phyloP scores from a whole-genome alignment of 768 basidiomycete species.

The Phylloporus rhodoxanthus region DNA sequence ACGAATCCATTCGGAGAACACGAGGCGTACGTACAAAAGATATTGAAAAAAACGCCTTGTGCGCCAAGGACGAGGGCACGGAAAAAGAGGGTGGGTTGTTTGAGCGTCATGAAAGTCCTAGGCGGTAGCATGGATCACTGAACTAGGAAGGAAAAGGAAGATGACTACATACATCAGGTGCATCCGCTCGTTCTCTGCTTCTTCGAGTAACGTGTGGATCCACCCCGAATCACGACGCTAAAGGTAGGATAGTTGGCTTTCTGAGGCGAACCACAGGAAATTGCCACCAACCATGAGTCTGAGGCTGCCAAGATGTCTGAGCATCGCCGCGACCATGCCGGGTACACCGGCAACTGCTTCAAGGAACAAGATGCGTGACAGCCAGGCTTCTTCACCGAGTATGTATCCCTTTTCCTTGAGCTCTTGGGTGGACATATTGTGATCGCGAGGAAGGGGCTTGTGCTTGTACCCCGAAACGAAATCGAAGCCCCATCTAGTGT shows the following conservation, averaged over 20 bases:
- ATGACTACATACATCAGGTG: slow-evolving; percentile 62
- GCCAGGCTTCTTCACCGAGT: slow-evolving; percentile 72
- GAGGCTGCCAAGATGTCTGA: slow-evolving; percentile 84
- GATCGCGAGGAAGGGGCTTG: slow-evolving; percentile 52
- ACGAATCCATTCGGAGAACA: slow-evolving; percentile 9
- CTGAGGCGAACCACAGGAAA: slow-evolving; percentile 5
- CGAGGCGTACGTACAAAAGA: slow-evolving; percentile 60
- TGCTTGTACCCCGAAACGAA: slow-evolving; percentile 82
- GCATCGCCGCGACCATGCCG: slow-evolving; percentile 87
- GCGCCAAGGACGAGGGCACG: slow-evolving; percentile 80
- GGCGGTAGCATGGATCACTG: slow-evolving; percentile 15
- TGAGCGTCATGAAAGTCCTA: slow-evolving; percentile 94
- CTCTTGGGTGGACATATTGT: slow-evolving; percentile 64
- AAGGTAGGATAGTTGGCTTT: slow-evolving; percentile 4
- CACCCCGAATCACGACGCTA: slow-evolving; percentile 58
- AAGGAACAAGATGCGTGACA: slow-evolving; percentile 63
- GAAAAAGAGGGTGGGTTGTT: slow-evolving; percentile 74
- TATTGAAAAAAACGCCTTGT: slow-evolving; percentile 87
- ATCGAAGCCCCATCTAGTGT: slow-evolving; percentile 64
- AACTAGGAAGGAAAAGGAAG: not conserved
- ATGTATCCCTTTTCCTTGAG: slow-evolving; percentile 70
- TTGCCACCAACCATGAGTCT: slow-evolving; percentile 66
- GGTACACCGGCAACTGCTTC: slow-evolving; percentile 94
- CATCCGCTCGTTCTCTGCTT: slow-evolving; percentile 97
- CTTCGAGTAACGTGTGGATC: slow-evolving; percentile 91